Evolutionary conservation across 129 eudicot genomes (phyloP).

Genomic region (Silybum marianum): DNA sequence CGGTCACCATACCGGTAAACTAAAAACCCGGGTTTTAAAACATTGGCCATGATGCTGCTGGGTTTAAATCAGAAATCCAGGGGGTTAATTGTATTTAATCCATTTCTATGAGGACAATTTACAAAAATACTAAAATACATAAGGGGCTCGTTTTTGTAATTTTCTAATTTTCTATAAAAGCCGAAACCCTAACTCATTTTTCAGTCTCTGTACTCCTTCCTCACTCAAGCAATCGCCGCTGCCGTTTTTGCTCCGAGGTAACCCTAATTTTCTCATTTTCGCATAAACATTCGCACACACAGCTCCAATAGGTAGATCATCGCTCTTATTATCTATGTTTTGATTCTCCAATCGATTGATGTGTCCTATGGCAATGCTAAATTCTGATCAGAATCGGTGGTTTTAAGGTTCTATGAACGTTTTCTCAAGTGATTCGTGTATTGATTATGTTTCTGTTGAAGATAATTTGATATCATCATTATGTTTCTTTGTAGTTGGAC

Average conservation of each 20-base stretch:
- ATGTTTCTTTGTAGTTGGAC: not conserved
- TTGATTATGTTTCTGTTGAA: not conserved
- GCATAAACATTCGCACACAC: not conserved
- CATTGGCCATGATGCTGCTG: no score
- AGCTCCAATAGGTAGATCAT: not conserved
- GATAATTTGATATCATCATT: not conserved
- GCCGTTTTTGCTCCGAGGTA: constrained; percentile 32
- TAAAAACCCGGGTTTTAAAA: no score
- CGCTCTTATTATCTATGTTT: not conserved
- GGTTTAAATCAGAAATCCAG: not conserved
- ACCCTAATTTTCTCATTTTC: constrained; percentile 7
- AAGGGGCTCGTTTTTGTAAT: constrained; percentile 8
- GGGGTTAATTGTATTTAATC: not conserved
- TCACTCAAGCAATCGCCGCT: constrained; percentile 31
- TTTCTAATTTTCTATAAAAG: not conserved
- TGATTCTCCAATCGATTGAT: not conserved
- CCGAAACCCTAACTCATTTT: constrained; percentile 30
- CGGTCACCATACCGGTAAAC: no score
- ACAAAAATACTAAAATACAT: not conserved
- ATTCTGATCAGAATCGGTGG: not conserved
- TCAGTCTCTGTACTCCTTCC: constrained; percentile 16
- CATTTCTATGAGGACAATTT: not conserved
- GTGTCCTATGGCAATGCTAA: not conserved
- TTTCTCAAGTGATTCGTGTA: not conserved
- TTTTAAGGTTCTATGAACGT: not conserved